These are phyloP conservation scores for Citrus sp. DNA, from an alignment of 345 rosid species.

Conservation along the genomic window DNA sequence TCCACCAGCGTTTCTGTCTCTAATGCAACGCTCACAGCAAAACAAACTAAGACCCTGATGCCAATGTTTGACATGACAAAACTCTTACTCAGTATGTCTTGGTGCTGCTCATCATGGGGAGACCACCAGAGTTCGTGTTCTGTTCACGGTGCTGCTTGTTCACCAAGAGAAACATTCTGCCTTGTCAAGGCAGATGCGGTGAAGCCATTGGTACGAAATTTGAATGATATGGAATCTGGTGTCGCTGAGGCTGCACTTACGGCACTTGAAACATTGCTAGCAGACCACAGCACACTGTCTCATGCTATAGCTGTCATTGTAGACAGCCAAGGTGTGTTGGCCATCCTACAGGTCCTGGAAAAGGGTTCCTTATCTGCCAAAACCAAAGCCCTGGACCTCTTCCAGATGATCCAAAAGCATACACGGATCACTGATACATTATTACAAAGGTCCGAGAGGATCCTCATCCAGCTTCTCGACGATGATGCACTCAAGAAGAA, in stretches of 20 bases:
- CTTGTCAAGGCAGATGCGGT: constrained; percentile 51
- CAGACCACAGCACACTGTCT: constrained; percentile 29
- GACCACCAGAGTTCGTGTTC: constrained; percentile 21
- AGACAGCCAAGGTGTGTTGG: constrained; percentile 36
- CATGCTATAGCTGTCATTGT: constrained; percentile 42
- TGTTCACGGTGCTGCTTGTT: constrained; percentile 51
- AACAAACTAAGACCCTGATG: constrained; percentile 2
- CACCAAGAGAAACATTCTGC: constrained; percentile 43
- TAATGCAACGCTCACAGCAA: constrained; percentile 8
- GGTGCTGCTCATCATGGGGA: constrained; percentile 39
- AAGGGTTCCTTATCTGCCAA: constrained; percentile 44
- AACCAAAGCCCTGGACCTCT: constrained; percentile 44
- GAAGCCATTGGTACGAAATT: constrained; percentile 38
- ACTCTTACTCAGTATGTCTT: constrained; percentile 25
- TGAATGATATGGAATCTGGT: constrained; percentile 37
- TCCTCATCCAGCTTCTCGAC: constrained; percentile 46
- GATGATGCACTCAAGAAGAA: constrained; percentile 39
- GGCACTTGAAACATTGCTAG: constrained; percentile 50
- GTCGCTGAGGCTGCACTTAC: constrained; percentile 48
- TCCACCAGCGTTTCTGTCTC: constrained; percentile 28
- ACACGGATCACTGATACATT: constrained; percentile 16
- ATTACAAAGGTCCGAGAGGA: constrained; percentile 34
- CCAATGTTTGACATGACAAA: constrained; percentile 18
- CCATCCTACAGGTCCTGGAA: constrained; percentile 45
- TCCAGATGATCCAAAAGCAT: constrained; percentile 37